Evolutionary conservation across 2,329 filamentous ascomycete species (phyloP).

Genomic region (Tympanopsis confertula): DNA sequence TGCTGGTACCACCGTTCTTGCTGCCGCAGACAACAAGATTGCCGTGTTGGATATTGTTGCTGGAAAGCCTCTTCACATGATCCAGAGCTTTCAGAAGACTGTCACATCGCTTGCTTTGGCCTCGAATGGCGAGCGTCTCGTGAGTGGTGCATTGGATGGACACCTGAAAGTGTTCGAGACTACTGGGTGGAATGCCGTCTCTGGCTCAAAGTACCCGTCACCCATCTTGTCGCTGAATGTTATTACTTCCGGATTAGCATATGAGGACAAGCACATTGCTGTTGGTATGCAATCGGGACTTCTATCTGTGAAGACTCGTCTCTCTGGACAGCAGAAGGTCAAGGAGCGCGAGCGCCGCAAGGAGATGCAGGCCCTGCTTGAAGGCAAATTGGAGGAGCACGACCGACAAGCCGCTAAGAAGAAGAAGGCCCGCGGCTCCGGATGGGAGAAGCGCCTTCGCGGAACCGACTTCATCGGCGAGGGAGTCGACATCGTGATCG

Average conservation of each 20-base stretch:
- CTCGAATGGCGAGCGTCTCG: constrained; percentile 66
- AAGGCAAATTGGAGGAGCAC: constrained; percentile 67
- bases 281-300: constrained; percentile 92
- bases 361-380: constrained; percentile 73
- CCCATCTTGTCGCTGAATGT: constrained; percentile 78
- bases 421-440: constrained; percentile 40
- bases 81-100: constrained; percentile 95
- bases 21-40: constrained; percentile 74
- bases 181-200: constrained; percentile 88
- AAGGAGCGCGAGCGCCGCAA: constrained; percentile 66
- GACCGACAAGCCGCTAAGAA: constrained; percentile 63
- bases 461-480: constrained; percentile 63
- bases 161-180: constrained; percentile 97
- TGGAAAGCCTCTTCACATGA: constrained; percentile 72
- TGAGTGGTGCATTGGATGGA: constrained; percentile 83
- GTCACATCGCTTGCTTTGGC: constrained; percentile 79
- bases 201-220: constrained; percentile 82
- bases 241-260: constrained; percentile 52
- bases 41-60: constrained; percentile 87
- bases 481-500: constrained; percentile 78
- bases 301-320: constrained; percentile 79
- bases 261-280: constrained; percentile 81
- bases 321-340: constrained; percentile 70
- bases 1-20: constrained; percentile 75
- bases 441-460: constrained; percentile 35